Percentiles rank a stretch among this genome's conserved stretches.
Evolutionary conservation across 2,329 filamentous ascomycete genomes (phyloP).

Genomic region (Macrophomina pseudophaseolina): DNA sequence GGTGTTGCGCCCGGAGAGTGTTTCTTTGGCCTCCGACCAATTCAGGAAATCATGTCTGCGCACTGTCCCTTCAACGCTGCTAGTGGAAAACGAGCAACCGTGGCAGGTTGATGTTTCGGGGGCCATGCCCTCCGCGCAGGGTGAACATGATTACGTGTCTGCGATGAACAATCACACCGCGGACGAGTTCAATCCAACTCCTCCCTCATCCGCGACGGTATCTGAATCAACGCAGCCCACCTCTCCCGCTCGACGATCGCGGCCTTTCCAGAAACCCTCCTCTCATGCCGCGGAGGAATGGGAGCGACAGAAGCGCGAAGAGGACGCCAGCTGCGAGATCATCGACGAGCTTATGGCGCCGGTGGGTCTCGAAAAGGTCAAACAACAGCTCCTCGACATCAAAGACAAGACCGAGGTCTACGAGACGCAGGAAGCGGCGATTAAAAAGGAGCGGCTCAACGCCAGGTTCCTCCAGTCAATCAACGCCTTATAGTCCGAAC

Average conservation of each 20-base stretch:
- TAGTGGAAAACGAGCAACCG: no score
- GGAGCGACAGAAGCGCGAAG: conserved; percentile 62
- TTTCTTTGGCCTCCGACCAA: no score
- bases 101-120: no score
- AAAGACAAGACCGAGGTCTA: conserved; percentile 67
- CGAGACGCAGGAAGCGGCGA: conserved; percentile 61
- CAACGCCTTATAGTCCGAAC: conserved; percentile 48
- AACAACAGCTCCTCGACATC: conserved; percentile 65
- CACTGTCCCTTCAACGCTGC: no score
- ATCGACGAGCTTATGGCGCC: conserved; percentile 71
- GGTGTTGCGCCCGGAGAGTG: no score
- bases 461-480: conserved; percentile 67
- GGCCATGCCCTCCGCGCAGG: no score
- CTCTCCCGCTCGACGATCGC: neutral
- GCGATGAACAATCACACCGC: neutral
- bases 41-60: no score
- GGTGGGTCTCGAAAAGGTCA: conserved; percentile 74
- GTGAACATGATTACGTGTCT: neutral
- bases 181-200: neutral
- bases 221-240: neutral
- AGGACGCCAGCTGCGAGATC: conserved; percentile 56
- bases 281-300: conserved; percentile 56
- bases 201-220: neutral
- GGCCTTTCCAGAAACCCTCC: neutral
- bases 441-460: conserved; percentile 65